Conservation (phyloP, 768 basidiomycete species). For the Suillus brevipes region DNA sequence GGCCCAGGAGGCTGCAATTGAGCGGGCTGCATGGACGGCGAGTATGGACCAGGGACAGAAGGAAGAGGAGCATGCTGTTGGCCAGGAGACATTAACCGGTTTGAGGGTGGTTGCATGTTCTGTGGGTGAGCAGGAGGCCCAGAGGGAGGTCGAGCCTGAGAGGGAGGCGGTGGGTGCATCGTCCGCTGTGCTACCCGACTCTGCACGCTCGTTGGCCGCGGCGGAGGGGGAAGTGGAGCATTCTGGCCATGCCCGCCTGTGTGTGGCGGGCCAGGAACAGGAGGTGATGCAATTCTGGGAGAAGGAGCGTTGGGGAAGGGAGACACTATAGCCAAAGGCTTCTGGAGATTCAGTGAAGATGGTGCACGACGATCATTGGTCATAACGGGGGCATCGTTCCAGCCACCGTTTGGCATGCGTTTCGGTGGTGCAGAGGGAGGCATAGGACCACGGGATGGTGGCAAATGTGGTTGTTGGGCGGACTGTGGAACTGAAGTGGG, state of each 20-base stretch:
- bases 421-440: constrained; percentile 57
- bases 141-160: constrained; percentile 29
- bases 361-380: constrained; percentile 51
- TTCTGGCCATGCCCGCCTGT: constrained; percentile 30
- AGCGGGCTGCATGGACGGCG: constrained; percentile 28
- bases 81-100: constrained; percentile 49
- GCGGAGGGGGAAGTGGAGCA: constrained; percentile 43
- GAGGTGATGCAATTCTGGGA: constrained; percentile 32
- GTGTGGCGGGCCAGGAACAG: constrained; percentile 52
- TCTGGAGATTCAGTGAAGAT: constrained; percentile 45
- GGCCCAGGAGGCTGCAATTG: constrained; percentile 34
- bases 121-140: constrained; percentile 36
- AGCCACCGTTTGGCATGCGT: constrained; percentile 72
- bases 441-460: constrained; percentile 44
- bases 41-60: constrained; percentile 33
- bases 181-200: constrained; percentile 42
- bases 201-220: constrained; percentile 46
- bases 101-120: constrained; percentile 37
- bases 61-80: constrained; percentile 41
- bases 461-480: constrained; percentile 37
- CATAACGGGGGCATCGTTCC: constrained; percentile 85
- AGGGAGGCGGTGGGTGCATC: constrained; percentile 38
- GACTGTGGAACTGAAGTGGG: constrained; percentile 36
- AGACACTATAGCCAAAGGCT: constrained; percentile 75
- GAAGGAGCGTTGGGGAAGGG: constrained; percentile 80